These are phyloP conservation scores for Melocanna baccifera DNA, from an alignment of 176 grass and related monocot species.

Conservation along the genomic window DNA sequence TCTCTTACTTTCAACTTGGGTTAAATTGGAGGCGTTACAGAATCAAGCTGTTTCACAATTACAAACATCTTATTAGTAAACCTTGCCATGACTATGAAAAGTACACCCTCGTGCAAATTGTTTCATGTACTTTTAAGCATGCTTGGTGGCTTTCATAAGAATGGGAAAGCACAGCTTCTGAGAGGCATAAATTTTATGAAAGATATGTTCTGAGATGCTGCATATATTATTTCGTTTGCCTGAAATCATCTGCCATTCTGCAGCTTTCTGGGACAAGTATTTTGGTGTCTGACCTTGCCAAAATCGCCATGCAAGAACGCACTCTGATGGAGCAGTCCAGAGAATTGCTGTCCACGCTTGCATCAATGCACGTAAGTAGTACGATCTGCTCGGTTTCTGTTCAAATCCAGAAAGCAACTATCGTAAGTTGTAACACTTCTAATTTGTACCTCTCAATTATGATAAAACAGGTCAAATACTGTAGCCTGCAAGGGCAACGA, in stretches of 20 bases:
- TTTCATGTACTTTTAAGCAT: not conserved
- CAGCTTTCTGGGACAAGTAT: constrained; percentile 77
- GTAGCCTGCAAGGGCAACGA: constrained; percentile 86
- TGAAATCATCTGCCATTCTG: constrained; percentile 15
- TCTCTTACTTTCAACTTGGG: not conserved
- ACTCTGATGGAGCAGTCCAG: constrained; percentile 77
- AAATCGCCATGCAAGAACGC: constrained; percentile 59
- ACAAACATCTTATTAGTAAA: not conserved
- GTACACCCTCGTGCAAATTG: not conserved
- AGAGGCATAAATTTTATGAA: not conserved
- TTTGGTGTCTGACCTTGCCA: constrained; percentile 84
- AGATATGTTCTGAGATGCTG: constrained; percentile 2
- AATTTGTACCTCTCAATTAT: constrained; percentile 10
- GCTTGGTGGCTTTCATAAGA: not conserved
- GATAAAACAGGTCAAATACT: constrained; percentile 73
- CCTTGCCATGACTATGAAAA: not conserved
- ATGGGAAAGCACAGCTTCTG: not conserved
- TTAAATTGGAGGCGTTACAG: not conserved
- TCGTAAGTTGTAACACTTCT: not conserved
- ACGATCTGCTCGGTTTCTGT: not conserved
- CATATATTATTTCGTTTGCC: constrained; percentile 2
- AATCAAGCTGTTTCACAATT: not conserved
- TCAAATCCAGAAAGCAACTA: not conserved
- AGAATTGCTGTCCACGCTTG: constrained; percentile 76
- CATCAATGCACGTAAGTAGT: constrained; percentile 74